These are phyloP conservation scores for Yamadazyma blattariae DNA, from an alignment of 1,139 yeast species.

Conservation along the genomic window DNA sequence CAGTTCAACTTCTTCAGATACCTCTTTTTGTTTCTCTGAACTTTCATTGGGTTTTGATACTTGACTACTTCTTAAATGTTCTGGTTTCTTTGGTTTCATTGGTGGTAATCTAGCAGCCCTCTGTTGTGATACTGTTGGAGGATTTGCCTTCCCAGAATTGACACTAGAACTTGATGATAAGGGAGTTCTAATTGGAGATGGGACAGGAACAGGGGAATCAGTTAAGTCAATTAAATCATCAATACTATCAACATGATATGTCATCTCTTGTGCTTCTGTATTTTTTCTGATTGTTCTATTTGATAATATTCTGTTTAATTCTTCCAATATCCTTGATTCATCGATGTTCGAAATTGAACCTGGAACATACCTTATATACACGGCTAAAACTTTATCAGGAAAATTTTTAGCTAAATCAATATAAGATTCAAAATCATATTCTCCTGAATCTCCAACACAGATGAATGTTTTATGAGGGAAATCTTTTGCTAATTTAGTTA, in stretches of 20 bases:
- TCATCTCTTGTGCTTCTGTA: neutral
- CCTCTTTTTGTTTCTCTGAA: no score
- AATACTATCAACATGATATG: conserved; percentile 13
- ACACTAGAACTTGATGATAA: conserved; percentile 1
- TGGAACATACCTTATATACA: conserved; percentile 79
- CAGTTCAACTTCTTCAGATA: no score
- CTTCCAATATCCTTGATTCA: conserved; percentile 38
- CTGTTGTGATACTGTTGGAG: neutral
- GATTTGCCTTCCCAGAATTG: neutral
- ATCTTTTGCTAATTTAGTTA: conserved; percentile 64
- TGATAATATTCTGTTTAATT: conserved; percentile 20
- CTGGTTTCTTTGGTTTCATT: conserved; percentile 39
- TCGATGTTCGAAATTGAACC: conserved; percentile 59
- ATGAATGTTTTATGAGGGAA: conserved; percentile 77
- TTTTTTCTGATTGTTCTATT: conserved; percentile 1
- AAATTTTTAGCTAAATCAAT: conserved; percentile 59
- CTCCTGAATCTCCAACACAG: conserved; percentile 94
- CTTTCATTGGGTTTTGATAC: conserved; percentile 6
- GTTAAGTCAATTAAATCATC: conserved; percentile 36
- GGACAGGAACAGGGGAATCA: conserved; percentile 14
- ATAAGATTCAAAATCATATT: conserved; percentile 91
- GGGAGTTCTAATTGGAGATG: neutral
- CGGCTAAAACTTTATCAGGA: conserved; percentile 67
- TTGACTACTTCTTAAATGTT: conserved; percentile 24
- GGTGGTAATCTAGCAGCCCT: conserved; percentile 25